phyloP scores from a whole-genome alignment of 2,329 filamentous ascomycete species.

The Aureobasidium sp. region DNA sequence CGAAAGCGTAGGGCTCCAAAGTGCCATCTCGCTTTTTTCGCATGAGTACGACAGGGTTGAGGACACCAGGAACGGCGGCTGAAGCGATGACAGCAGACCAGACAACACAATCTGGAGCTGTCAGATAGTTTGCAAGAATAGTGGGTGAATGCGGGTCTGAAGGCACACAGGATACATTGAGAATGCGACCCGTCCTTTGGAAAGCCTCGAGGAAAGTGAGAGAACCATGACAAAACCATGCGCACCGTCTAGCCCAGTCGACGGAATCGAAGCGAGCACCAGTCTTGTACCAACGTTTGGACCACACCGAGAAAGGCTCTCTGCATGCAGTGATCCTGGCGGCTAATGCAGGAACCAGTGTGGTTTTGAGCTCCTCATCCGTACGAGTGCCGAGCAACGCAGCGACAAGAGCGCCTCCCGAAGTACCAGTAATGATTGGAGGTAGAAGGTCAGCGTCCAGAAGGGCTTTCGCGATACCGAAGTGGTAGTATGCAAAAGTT shows the following conservation, averaged over 20 bases:
- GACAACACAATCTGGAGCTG: slow-evolving; percentile 91
- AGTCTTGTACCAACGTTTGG: slow-evolving; percentile 79
- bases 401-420: slow-evolving; percentile 84
- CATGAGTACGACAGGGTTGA: slow-evolving; percentile 92
- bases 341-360: slow-evolving; percentile 82
- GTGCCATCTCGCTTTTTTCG: slow-evolving; percentile 70
- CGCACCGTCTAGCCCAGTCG: slow-evolving; percentile 76
- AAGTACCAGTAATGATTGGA: slow-evolving; percentile 93
- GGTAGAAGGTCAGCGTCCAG: slow-evolving; percentile 79
- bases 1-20: slow-evolving; percentile 85
- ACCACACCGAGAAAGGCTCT: slow-evolving; percentile 68
- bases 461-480: slow-evolving; percentile 83
- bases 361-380: slow-evolving; percentile 76
- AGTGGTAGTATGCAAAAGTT: slow-evolving; percentile 93
- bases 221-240: slow-evolving; percentile 86
- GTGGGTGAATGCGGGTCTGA: slow-evolving; percentile 89
- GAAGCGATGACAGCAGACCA: slow-evolving; percentile 96
- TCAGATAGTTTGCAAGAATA: slow-evolving; percentile 91
- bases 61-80: slow-evolving; percentile 87
- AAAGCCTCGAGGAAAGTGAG: slow-evolving; percentile 95
- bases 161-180: slow-evolving; percentile 93
- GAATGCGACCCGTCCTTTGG: slow-evolving; percentile 81
- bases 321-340: slow-evolving; percentile 76
- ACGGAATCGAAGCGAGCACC: slow-evolving; percentile 90
- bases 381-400: slow-evolving; percentile 82